Base-by-base conservation (phyloP, 192 early-diverging fungal species). In the Coemansia sp. region DNA sequence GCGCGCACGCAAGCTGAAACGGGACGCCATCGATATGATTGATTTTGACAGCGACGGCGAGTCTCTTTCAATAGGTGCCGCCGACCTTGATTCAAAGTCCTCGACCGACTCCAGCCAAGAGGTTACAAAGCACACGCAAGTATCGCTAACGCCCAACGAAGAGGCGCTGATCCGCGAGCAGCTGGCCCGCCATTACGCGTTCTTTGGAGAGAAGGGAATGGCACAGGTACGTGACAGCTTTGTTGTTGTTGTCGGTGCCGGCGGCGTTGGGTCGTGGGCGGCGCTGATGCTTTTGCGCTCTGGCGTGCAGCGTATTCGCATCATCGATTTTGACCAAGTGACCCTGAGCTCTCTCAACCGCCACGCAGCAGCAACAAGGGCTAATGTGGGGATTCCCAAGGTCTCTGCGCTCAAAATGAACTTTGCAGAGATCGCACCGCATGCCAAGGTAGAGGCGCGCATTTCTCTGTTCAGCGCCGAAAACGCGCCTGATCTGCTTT, bases 291-390 rank as follows among this genome's bases (percentile, higher is more conserved):
- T 99, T 13, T 64, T 94, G 58, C 85, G 95, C 48, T 89, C 92
- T 16, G 97, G 96, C 23, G 91, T 97, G 1, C 88, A 89, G 63
- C 84, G 84, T 29, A 79, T 99, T 35, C 87, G 95, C 20, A 73
- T 99, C 33, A 94, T 99, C 57, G 97, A 99, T 61, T 99, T 99
- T 81, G 97, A 99, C 79, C 95, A 97, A 77, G 95, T 99, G 16
- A 93, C 95, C 2, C 78, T 97, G 23, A 94, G 93, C 40, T 88
- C 86, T n/a, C 82, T 99, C 63, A 99, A 99, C 76, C 84, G 96
- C 42, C 96, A 98, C 59, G 94, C 94, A 0, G 93, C 96, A 3
- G 95, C 95, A 7, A 92, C 89, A 0, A 87, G 90, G n/a, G 87
- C 86, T 2, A 94, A 94, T 67, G 94, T 97, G 7, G 94, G 95